Evolutionary conservation across 371 early-diverging fungal species (phyloP), one percentile per base, ranked within the genome.

Genomic region (Mortierella polycephala): DNA sequence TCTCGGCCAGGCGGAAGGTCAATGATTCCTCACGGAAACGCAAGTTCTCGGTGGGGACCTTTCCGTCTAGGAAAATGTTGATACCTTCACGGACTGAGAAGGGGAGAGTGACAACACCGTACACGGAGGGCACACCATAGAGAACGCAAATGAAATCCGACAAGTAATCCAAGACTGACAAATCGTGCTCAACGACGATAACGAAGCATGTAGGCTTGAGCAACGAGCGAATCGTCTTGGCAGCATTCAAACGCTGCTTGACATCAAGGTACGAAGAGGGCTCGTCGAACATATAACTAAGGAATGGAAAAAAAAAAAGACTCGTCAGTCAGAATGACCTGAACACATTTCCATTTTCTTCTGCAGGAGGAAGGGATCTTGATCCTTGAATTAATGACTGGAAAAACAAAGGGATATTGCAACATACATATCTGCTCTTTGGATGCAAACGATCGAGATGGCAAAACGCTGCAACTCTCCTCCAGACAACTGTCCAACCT

Each of bases 401-500:
- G 7, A 54, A 41, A 59, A n/a, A 39, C 39, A 14, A 55, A 62
- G 14, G n/a, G 18, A 20, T 37, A 1, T 0, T 5, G 10, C 11
- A 7, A 82, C 89, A 58, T 85, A 93, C 84, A 99, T 94, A 84
- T 99, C 96, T 39, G 97, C 97, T 39, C 90, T 75, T 83, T 96
- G 95, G 65, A 98, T 91, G 65, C 91, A 89, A 7, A 96, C 91
- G 46, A 96, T 86, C 51, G 94, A 97, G 84, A 99, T 98, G 69
- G 98, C 96, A 83, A 99, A 98, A 76, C 99, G 94, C 87, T 99
- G 99, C 82, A 99, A 88, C 87, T 99, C 99, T 85, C 99, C 99
- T 84, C 99, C 99, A 66, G 99, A 99, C 67, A 99, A 85, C 74
- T 96, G 91, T 54, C 87, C 88, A 7, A 99, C 91, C 74, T 96